Percentiles rank a stretch among this genome's conserved stretches.
These are phyloP conservation scores for Penicillium sp. DNA, from an alignment of 2,329 filamentous ascomycete species.

Conservation along the genomic window DNA sequence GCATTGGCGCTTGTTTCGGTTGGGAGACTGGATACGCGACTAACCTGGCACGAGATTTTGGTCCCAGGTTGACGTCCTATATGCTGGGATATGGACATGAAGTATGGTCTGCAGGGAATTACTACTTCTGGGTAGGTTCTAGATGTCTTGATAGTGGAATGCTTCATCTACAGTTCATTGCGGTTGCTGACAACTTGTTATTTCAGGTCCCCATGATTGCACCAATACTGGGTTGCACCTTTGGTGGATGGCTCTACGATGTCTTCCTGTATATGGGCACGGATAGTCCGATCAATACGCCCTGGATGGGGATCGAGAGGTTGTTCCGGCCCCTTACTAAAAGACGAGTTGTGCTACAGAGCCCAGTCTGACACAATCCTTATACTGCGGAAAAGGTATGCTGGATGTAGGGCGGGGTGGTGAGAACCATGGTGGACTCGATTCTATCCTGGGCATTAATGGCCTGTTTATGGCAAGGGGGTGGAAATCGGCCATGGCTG, in stretches of 20 bases:
- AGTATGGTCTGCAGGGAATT: slow-evolving; percentile 64
- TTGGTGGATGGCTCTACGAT: slow-evolving; percentile 66
- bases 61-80: slow-evolving; percentile 63
- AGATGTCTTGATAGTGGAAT: background rate
- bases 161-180: background rate
- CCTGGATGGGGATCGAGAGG: slow-evolving; percentile 60
- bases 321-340: slow-evolving; percentile 35
- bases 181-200: background rate
- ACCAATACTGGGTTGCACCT: slow-evolving; percentile 61
- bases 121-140: slow-evolving; percentile 65
- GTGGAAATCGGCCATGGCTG: background rate
- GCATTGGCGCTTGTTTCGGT: slow-evolving; percentile 68
- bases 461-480: background rate
- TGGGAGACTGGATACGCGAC: slow-evolving; percentile 76
- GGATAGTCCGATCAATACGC: slow-evolving; percentile 65
- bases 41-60: slow-evolving; percentile 69
- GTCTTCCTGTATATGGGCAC: slow-evolving; percentile 63
- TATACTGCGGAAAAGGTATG: background rate
- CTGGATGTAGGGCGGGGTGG: background rate
- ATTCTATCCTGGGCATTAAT: background rate
- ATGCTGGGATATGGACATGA: slow-evolving; percentile 64
- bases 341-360: slow-evolving; percentile 13
- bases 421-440: background rate
- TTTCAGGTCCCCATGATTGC: slow-evolving; percentile 66
- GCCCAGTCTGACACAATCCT: slow-evolving; percentile 16